A percentile compares a stretch with the other conserved stretches of the same genome.
phyloP scores from a whole-genome alignment of 2,329 filamentous ascomycete genomes.

The Didymella pinodella region DNA sequence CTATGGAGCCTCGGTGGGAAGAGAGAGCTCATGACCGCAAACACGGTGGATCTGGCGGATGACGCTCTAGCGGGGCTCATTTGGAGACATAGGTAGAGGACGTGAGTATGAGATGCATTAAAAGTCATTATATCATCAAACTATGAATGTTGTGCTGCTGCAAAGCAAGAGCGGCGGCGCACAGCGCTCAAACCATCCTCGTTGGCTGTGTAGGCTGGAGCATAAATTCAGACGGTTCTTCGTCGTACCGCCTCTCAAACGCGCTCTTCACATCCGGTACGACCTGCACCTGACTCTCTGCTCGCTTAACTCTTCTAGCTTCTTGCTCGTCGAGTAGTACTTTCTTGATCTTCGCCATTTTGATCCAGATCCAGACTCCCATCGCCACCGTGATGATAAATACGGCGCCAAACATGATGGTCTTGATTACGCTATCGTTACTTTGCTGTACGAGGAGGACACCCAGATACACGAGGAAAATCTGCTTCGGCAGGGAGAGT shows the following conservation, averaged over 20 bases:
- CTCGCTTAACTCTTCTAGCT: constrained; percentile 30
- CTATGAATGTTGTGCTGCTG: not conserved
- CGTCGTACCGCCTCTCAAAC: constrained; percentile 31
- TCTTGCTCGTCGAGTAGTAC: constrained; percentile 46
- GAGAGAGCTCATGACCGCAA: not conserved
- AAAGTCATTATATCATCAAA: constrained; percentile 12
- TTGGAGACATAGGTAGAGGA: constrained; percentile 8
- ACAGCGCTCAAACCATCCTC: constrained; percentile 29
- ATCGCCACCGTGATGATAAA: constrained; percentile 42
- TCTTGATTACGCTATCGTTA: constrained; percentile 37
- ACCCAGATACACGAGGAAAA: constrained; percentile 48
- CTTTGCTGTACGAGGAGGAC: constrained; percentile 42
- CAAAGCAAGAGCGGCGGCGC: not conserved
- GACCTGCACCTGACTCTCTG: constrained; percentile 21
- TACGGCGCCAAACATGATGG: constrained; percentile 42
- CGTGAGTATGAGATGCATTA: not conserved
- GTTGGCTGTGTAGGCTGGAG: constrained; percentile 34
- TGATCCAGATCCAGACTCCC: constrained; percentile 45
- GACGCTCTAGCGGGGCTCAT: constrained; percentile 5
- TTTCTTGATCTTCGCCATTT: constrained; percentile 46
- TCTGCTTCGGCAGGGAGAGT: constrained; percentile 47
- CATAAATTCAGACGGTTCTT: constrained; percentile 29
- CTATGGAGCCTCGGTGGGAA: not conserved
- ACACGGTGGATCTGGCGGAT: constrained; percentile 11
- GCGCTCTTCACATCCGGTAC: constrained; percentile 31